Evolutionary conservation across 345 rosid species (phyloP), one percentile per base, ranked within the genome.

Genomic region (Salix koriyanagi): DNA sequence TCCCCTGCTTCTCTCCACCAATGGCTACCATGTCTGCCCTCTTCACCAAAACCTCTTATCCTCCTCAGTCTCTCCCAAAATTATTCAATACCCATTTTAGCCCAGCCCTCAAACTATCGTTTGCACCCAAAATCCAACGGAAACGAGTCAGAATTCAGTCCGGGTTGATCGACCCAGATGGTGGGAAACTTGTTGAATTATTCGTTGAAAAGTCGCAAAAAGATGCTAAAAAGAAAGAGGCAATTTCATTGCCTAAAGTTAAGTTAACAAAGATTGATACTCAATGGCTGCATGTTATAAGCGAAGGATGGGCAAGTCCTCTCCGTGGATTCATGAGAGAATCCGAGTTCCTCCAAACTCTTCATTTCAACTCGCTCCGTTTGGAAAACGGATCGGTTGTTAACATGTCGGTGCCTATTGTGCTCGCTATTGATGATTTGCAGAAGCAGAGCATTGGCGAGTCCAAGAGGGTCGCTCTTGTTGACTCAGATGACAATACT

Each of bases 271-370:
- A 75, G 86, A 92, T 96, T 73, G 99, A 96, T 75, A 19, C 83
- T 36, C 89, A 96, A 79, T 93, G 99, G 99, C 91, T 92, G 79
- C 97, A 96, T 85, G 99, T 96, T n/a, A 78, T 96, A 76, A 90
- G 98, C 87, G 98, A 96, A 85, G 99, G 98, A 28, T 96, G 99
- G 99, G 98, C 98, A 58, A 96, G 99, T 65, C 99, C 99, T 7
- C 91, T 93, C 71, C 80, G 84, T 5, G 99, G 99, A 18, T 96
- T 93, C 95, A 96, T 96, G 99, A 90, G 91, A 84, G 93, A 93
- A 87, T 87, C 97, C 92, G 95, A 96, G 99, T 93, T 96, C 99
- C 99, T 96, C 97, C 99, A 96, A 96, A 92, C 99, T 80, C 99
- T 96, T 93, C 98, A 93, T 92, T 96, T 93, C 82, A 93, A 93